Base-by-base conservation (phyloP, 768 basidiomycete species). In the Russula vinacea region DNA sequence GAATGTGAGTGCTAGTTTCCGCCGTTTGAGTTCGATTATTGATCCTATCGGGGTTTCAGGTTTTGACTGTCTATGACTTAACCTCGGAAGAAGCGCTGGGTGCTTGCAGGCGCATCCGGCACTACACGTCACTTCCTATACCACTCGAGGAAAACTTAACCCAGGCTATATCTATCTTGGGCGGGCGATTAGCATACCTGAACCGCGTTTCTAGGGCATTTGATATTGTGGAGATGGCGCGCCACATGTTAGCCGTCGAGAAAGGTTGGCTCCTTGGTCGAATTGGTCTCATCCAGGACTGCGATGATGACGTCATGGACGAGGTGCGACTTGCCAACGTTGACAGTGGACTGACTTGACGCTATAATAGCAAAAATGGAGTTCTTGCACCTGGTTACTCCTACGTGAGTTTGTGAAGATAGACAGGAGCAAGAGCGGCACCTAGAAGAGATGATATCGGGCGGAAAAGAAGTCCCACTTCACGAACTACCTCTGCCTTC, bases 261-360 rank as follows among this genome's bases (percentile, higher is more conserved):
- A 90, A 89, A 70, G 85, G 80, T 32, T 93, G 90, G 89, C 76
- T 93, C 37, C 78, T 87, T 26, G 88, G 86, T 70, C 87, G 88
- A 73, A 88, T 92, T 49, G 90, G 89, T 3, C 78, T 92, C 54
- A 93, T 94, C 62, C 82, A 83, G 9, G 91, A 91, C 71, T 87
- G 84, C 70, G 91, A 93, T 73, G 89, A 91, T 75, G 88, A 90
- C 70, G 85, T 90, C 62, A 91, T 90, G 92, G 92, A 94, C 74
- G 93, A 93, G 80, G 89, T 89, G 68, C 67, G 78, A 45, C 9
- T 35, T 17, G 32, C 29, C 16, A 35, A 33, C 22, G 9, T 61
- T 54, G 39, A 53, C 4, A 14, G 14, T 16, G 63, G 14, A 62
- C 50, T 24, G 33, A 22, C 35, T 57, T 35, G 50, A 51, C 29